Base-by-base conservation (phyloP, 306 rosid genomes). In the Comarum palustre region DNA sequence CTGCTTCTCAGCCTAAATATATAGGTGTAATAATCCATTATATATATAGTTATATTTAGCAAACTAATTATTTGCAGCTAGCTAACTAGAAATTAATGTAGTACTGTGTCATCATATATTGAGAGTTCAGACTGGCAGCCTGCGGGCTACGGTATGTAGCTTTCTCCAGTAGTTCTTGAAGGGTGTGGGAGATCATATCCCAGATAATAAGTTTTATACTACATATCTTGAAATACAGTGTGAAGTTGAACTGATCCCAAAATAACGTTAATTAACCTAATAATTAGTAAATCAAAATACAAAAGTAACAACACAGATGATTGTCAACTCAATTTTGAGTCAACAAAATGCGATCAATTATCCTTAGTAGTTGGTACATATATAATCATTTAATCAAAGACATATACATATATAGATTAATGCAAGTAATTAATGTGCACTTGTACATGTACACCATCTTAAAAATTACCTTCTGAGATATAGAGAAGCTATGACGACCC, bases 1-100 rank as follows among this genome's bases (percentile, higher is more conserved):
- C 55, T 86, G 74, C 79, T 66, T 86, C 71, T 89, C 85, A 0
- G 75, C 85, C 42, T 86, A 69, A 76, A 39, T 50, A n/a, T n/a
- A n/a, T 68, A 45, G 9, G 3, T 38, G 31, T 65, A 41, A 41
- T 66, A 0, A 51, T 7, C 9, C 20, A 51, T n/a, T 38, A 9
- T 39, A 5, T 47, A n/a, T 8, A n/a, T 51, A 51, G 25, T 51
- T n/a, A 8, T 51, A 7, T n/a, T 8, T 60, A 32, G 60, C 8
- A 54, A 42, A 39, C 11, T 65, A 39, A 41, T 22, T 24, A 43
- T n/a, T n/a, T n/a, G 11, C 13, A 57, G 6, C 25, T 24, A 45
- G 54, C 52, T 11, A 67, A 34, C 38, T 45, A 27, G 24, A 14
- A 68, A 16, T 3, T 15, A 68, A 24, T 43, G 41, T 24, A 43